These are phyloP conservation scores for Eucalyptus sp. DNA, from an alignment of 345 rosid genomes.

Conservation along the genomic window DNA sequence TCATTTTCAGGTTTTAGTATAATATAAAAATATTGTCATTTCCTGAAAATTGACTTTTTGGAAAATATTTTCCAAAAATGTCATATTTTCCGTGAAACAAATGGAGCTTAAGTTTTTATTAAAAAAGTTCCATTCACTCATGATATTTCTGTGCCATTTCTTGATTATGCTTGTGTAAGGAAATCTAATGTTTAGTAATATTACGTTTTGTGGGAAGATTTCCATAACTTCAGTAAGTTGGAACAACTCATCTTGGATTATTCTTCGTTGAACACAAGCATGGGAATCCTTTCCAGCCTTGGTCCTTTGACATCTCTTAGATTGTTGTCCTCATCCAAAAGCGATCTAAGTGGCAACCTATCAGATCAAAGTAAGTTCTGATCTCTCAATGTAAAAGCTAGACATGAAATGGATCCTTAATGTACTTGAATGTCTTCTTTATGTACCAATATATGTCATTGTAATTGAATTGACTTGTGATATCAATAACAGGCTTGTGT, in stretches of 20 bases:
- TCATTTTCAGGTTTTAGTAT: too few species aligned
- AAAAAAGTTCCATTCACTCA: too few species aligned
- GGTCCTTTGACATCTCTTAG: background rate
- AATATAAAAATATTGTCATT: too few species aligned
- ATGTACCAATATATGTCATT: too few species aligned
- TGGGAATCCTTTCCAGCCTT: background rate
- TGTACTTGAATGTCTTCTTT: background rate
- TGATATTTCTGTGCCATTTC: background rate
- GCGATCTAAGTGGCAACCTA: background rate
- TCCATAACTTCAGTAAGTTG: background rate
- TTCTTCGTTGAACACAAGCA: background rate
- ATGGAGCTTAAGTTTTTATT: accelerated
- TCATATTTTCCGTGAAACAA: accelerated
- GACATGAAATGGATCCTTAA: background rate
- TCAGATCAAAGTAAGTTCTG: accelerated
- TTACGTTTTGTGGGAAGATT: accelerated
- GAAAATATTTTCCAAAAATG: accelerated
- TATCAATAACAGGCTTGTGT: background rate
- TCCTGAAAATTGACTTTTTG: accelerated
- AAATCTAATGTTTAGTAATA: accelerated
- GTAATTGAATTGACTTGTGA: background rate
- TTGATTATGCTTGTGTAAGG: background rate
- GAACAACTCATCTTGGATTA: background rate
- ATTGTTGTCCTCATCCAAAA: accelerated
- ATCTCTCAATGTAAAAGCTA: background rate